These are phyloP conservation scores for Candida krabiensis DNA, from an alignment of 805 yeast genomes.

Conservation along the genomic window DNA sequence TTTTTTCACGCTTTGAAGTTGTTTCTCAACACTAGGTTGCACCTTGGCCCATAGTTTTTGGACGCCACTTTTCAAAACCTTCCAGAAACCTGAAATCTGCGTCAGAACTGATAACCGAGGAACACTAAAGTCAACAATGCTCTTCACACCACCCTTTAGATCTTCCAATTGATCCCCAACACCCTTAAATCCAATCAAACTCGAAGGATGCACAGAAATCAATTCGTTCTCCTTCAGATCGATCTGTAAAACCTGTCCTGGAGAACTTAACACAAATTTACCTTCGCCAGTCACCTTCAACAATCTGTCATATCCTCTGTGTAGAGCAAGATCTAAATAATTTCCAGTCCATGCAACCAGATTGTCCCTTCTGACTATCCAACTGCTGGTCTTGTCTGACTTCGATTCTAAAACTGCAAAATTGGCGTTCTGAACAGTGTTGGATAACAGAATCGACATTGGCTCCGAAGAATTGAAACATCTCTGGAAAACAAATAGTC, in stretches of 20 bases:
- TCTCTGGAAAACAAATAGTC: slow-evolving; percentile 33
- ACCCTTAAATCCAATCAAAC: slow-evolving; percentile 39
- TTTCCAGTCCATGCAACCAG: slow-evolving; percentile 51
- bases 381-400: slow-evolving; percentile 20
- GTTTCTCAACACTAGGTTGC: neutral
- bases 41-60: neutral
- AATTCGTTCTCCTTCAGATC: slow-evolving; percentile 37
- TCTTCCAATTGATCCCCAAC: slow-evolving; percentile 3
- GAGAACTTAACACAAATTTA: slow-evolving; percentile 37
- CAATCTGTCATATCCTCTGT: slow-evolving; percentile 8
- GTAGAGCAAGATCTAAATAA: slow-evolving; percentile 24
- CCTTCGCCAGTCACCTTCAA: slow-evolving; percentile 38
- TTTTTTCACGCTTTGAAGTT: neutral
- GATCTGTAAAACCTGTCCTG: slow-evolving; percentile 40
- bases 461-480: slow-evolving; percentile 32
- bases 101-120: slow-evolving; percentile 18
- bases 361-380: slow-evolving; percentile 39
- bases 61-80: neutral
- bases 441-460: slow-evolving; percentile 36
- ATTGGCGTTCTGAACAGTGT: slow-evolving; percentile 33
- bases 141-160: slow-evolving; percentile 13
- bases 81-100: slow-evolving; percentile 2
- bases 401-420: slow-evolving; percentile 35
- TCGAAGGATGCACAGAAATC: slow-evolving; percentile 38
- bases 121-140: slow-evolving; percentile 26